Base-by-base conservation (phyloP, 306 rosid species). In the Glycyrrhiza uralensis region DNA sequence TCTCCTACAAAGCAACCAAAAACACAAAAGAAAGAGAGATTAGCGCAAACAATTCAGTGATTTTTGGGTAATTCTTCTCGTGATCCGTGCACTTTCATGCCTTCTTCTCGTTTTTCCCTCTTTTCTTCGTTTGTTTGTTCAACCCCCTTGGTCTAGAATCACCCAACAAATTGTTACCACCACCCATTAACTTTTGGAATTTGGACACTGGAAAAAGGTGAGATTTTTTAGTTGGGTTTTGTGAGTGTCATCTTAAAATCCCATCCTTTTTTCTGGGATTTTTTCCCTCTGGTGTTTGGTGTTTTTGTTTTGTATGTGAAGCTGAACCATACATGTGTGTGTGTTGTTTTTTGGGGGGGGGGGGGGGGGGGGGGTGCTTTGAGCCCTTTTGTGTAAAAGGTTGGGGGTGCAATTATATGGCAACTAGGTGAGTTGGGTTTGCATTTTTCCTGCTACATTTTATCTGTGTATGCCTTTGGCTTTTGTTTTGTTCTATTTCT, bases 41-140 rank as follows among this genome's bases (percentile, higher is more conserved):
- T 69, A 15, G 79, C 60, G 60, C 61, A 55, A 76, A 76, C 54
- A 44, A 50, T 62, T 81, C 79, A 71, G 52, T 72, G 55, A 71
- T 23, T 82, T 65, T 41, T 52, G 49, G 72, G 64, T 11, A 63
- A 66, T 77, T 51, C 24, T 69, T 69, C 82, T 85, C 83, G 84
- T 84, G 84, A 84, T 88, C 74, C 20, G 83, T 38, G 75, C 59
- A 76, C 62, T 33, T 22, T 57, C 63, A 79, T 66, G 39, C 18
- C 26, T 72, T 74, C 50, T 44, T 65, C 49, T 32, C 17, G 2
- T 1, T 22, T 49, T 29, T 14, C 17, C 33, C 6, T 36, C 5
- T 49, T 9, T 52, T 12, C 46, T 57, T 46, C 1, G 11, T 70
- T 29, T 12, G 4, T 71, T 65, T 63, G 39, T 62, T 42, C 78